Base-by-base conservation (phyloP, 2,329 filamentous ascomycete species). In the Alternaria gaisen region DNA sequence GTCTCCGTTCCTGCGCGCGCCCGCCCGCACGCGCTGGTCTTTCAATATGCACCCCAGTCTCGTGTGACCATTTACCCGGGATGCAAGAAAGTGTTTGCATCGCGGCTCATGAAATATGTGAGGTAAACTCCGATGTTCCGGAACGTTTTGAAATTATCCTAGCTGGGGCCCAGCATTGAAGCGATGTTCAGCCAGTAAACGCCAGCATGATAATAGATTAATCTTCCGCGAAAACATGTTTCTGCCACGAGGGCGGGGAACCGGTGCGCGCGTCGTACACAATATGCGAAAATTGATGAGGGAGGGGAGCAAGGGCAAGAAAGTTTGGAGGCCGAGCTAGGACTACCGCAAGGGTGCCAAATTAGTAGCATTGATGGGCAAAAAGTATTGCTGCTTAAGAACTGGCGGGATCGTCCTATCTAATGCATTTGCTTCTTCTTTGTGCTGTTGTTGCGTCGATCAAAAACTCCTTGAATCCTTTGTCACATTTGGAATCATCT, bases 171-270 rank as follows among this genome's bases (percentile, higher is more conserved):
- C 5, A 41, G 18, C 24, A 41, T 18, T 10, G 5, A 22, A 18
- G 40, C 40, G 40, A 41, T 6, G 11, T 5, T 12, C 11, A 18
- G 9, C 38, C 18, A 41, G 30, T 46, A 20, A 38, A 51, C 18
- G 26, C 46, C 3, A 51, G 42, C 53, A 30, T 57, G 48, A 48
- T n/a, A 34, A n/a, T 59, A 54, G 28, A 59, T 66, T 60, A 51
- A 59, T 18, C 9, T 14, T 4, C 30, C 40, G 18, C 53, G 28
- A 28, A 65, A 52, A 61, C 63, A 60, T 34, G 16, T 24, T 46
- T 34, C 42, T 64, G 62, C 64, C 64, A 71, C 66, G 64, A 70
- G 68, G 66, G 60, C 63, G 65, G 68, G 65, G 66, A 68, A 66
- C 53, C 56, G 52, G 54, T 58, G 24, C 51, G 47, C 61, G 64